Evolutionary conservation across 2,329 filamentous ascomycete genomes (phyloP), one percentile per base, ranked within the genome.

Genomic region (Aspergillus thermomutatus): DNA sequence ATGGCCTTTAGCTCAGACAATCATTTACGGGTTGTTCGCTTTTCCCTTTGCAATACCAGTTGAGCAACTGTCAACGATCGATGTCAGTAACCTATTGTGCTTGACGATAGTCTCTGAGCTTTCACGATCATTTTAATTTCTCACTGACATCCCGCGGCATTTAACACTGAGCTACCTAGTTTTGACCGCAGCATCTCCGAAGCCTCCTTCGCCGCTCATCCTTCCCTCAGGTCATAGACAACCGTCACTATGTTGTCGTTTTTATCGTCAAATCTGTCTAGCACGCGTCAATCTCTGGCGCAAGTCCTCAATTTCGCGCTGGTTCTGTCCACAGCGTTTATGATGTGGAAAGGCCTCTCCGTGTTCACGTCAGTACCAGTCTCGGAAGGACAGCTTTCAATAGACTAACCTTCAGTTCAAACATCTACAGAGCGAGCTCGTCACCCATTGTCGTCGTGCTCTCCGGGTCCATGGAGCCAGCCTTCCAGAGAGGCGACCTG

Each of bases 261-360:
- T 62, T 80, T 95, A 62, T 78, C 81, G 58, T 76, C 77, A 53
- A 79, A 84, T 69, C 64, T 77, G 52, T 68, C 75, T 41, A 92
- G 91, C 75, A 88, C 90, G 63, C 88, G 92, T 75, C 91, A 95
- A 74, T 83, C 89, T 54, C 87, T 91, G 67, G 82, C 86, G 50
- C 91, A 96, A 80, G 76, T 93, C 64, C 85, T 96, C 71, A 96
- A 95, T 78, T 96, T 97, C 74, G 91, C 87, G 55, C 85, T 97
- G 61, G 91, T 96, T 60, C 84, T 96, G 51, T 92, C 89, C 9
- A 94, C 91, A 1, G 92, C 92, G 1, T 96, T 96, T 72, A 96
- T 96, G 92, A 86, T 96, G 79, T 91, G 88, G 92, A 96, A 96
- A 76, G 90, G 89, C 9, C 85, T 97, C 58, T 92, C 88, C 8